These are phyloP conservation scores for Termitomyces sp. DNA, from an alignment of 768 basidiomycete genomes.

Conservation along the genomic window DNA sequence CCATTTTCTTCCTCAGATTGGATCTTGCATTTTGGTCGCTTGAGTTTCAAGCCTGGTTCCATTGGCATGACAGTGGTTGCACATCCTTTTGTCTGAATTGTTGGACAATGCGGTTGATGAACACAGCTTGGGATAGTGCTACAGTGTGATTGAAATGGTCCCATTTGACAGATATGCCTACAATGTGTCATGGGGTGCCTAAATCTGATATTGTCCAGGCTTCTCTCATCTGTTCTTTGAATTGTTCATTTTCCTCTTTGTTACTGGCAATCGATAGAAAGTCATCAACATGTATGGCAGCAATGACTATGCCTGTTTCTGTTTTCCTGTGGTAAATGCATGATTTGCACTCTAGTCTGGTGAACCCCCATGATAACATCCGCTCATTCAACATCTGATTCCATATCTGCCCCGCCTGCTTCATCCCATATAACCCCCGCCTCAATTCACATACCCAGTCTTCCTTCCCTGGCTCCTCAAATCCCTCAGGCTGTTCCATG, in stretches of 20 bases:
- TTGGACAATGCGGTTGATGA: neutral
- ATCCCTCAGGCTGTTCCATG: neutral
- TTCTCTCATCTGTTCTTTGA: neutral
- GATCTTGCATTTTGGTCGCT: neutral
- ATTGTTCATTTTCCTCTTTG: neutral
- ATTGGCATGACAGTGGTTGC: neutral
- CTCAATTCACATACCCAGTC: neutral
- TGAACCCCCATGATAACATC: neutral
- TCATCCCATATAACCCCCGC: neutral
- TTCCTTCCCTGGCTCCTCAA: neutral
- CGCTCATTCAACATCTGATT: neutral
- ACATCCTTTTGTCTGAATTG: neutral
- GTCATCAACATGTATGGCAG: neutral
- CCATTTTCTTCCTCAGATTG: neutral
- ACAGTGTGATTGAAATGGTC: neutral
- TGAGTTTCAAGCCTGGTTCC: neutral
- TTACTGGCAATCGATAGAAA: neutral
- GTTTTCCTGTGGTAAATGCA: neutral
- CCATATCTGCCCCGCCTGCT: neutral
- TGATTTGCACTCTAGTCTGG: neutral
- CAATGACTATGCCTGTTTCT: neutral
- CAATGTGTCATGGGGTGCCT: neutral
- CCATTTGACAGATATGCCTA: neutral
- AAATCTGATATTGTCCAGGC: neutral
- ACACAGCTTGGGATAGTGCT: neutral